Conservation (phyloP, 2,329 filamentous ascomycete species). For the Trichophyton simii region DNA sequence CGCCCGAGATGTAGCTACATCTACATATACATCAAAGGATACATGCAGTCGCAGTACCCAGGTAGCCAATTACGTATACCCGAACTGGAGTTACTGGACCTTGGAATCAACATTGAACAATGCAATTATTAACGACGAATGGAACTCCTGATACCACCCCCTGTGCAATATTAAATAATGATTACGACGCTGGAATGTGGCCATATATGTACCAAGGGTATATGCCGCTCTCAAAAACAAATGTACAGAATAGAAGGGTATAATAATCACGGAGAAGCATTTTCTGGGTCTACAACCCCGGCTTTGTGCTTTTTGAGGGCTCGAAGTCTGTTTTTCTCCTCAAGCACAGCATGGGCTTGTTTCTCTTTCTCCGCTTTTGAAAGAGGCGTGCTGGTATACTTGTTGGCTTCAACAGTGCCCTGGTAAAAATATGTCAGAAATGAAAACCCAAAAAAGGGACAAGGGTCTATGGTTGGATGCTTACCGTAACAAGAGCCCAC, state of each 20-base stretch:
- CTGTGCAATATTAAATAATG: not conserved
- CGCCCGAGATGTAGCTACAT: not conserved
- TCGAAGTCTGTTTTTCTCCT: slow-evolving; percentile 10
- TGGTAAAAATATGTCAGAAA: slow-evolving; percentile 3
- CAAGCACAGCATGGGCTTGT: slow-evolving; percentile 12
- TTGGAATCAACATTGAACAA: not conserved
- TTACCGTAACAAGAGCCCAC: slow-evolving; percentile 22
- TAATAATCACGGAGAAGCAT: not conserved
- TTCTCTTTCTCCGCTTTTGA: slow-evolving; percentile 13
- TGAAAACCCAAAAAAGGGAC: not conserved
- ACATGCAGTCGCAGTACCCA: not conserved
- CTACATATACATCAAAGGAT: not conserved
- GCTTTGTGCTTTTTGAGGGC: not conserved
- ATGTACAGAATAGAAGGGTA: not conserved
- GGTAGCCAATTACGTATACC: not conserved
- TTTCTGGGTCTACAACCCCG: not conserved
- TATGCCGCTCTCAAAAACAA: not conserved
- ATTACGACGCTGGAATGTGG: not conserved
- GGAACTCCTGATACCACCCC: not conserved
- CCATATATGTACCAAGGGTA: not conserved
- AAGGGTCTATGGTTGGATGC: slow-evolving; percentile 1
- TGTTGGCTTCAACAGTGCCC: slow-evolving; percentile 19
- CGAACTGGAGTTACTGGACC: not conserved
- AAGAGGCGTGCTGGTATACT: slow-evolving; percentile 17
- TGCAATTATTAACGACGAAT: not conserved